Evolutionary conservation across 805 yeast genomes (phyloP), one percentile per base, ranked within the genome.

Genomic region (Kodamaea kaohsiungensis): DNA sequence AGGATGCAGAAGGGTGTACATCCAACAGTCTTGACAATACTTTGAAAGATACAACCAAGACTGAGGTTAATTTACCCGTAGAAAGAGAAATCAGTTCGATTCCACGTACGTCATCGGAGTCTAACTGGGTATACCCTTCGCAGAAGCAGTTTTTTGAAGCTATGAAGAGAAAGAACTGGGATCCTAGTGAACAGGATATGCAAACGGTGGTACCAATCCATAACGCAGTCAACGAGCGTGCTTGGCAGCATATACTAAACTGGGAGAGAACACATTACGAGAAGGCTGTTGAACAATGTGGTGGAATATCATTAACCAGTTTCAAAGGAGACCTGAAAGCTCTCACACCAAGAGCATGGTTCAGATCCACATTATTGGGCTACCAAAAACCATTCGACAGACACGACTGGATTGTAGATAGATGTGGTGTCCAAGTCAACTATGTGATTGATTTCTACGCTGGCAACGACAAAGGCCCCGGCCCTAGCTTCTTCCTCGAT

Each of bases 131-230:
- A 1, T 93, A 93, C 66, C 99, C 99, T 7, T 89, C 97, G 3
- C 96, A 93, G 67, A 89, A 89, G 67, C 98, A 93, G 75, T 93
- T 93, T 66, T 93, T 77, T 68, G 95, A 91, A 55, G 97, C 98
- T 8, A 95, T 93, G 98, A 77, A 83, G 61, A 82, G 98, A 48
- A 93, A 93, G 65, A 82, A 89, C 54, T 90, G 96, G 91, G 79
- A 85, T 51, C 97, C 98, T 1, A 74, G 83, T 9, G 88, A 88
- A 0, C 68, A 72, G 7, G 98, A 92, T 65, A 93, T 93, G 99
- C 76, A 83, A 58, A 83, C 93, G 0, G 90, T 93, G 15, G 96
- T 93, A 2, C 98, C 98, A 0, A 87, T 93, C 43, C 99, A 93
- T 68, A 93, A 93, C 65, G 84, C 89, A 40, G 98, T 93, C 35